These are phyloP conservation scores for Aspergillus arachidicola DNA, from an alignment of 2,329 filamentous ascomycete species.

Conservation along the genomic window DNA sequence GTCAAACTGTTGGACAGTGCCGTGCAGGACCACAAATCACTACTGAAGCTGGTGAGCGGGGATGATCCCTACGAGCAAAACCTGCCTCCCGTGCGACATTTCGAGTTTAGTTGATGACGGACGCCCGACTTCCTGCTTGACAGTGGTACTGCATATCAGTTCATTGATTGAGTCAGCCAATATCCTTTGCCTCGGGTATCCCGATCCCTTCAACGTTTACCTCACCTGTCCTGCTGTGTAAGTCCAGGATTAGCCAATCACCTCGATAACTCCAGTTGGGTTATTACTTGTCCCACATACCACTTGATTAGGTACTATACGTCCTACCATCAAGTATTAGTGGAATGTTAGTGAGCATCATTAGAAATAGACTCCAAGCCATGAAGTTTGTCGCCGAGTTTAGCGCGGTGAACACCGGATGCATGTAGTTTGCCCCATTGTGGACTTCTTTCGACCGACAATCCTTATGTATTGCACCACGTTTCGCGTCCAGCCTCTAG, in stretches of 20 bases:
- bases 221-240: neutral
- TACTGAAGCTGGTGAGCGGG: neutral
- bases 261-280: neutral
- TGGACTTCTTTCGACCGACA: conserved; percentile 5
- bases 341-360: neutral
- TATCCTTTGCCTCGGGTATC: neutral
- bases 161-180: neutral
- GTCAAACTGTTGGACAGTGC: conserved; percentile 8
- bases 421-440: conserved; percentile 3
- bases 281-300: conserved; percentile 1
- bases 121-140: neutral
- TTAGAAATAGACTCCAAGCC: neutral
- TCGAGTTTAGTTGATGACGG: neutral
- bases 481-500: neutral
- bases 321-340: neutral
- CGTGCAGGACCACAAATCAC: neutral
- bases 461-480: conserved; percentile 6
- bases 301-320: neutral
- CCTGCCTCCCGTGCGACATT: neutral
- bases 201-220: neutral
- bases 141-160: conserved; percentile 2
- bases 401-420: neutral
- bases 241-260: neutral
- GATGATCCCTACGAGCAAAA: neutral
- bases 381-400: neutral